Percentiles rank a stretch among this genome's conserved stretches.
Conservation (phyloP, 140 eudicot genomes). For the Ambrosia hybrid region DNA sequence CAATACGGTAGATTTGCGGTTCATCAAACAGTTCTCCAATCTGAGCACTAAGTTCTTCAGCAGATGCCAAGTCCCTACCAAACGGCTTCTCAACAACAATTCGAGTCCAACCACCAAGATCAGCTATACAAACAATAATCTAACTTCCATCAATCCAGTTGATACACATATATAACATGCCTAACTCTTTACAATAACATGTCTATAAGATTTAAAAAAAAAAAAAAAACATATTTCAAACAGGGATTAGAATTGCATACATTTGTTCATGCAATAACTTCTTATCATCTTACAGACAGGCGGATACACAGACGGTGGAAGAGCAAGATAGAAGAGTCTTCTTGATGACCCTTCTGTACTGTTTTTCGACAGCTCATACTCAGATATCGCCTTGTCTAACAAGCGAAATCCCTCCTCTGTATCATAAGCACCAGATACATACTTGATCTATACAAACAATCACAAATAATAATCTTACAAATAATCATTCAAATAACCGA, state of each 20-base stretch:
- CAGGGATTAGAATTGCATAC: conserved; percentile 39
- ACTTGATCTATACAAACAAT: conserved; percentile 52
- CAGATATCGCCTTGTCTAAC: conserved; percentile 72
- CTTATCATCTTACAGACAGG: conserved; percentile 94
- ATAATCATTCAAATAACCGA: conserved; percentile 8
- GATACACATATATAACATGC: too few relatives aligned
- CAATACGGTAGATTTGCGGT: conserved; percentile 96
- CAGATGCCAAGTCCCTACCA: conserved; percentile 91
- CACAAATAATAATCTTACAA: not conserved
- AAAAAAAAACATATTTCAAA: not conserved
- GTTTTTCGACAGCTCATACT: conserved; percentile 40
- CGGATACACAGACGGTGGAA: conserved; percentile 99
- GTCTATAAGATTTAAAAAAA: not conserved
- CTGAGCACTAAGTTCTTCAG: conserved; percentile 90
- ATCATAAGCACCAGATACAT: conserved; percentile 86
- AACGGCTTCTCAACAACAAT: conserved; percentile 98
- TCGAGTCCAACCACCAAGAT: conserved; percentile 99
- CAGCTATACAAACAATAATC: conserved; percentile 51
- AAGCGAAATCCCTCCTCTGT: conserved; percentile 73
- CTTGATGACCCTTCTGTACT: conserved; percentile 68
- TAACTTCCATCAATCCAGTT: conserved; percentile 14
- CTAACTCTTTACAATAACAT: not conserved
- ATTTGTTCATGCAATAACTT: conserved; percentile 69
- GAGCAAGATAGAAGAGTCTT: conserved; percentile 96
- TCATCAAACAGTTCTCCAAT: conserved; percentile 92